Evolutionary conservation across 2,329 filamentous ascomycete species (phyloP), one percentile per base, ranked within the genome.

Genomic region (Juglanconis oblonga): DNA sequence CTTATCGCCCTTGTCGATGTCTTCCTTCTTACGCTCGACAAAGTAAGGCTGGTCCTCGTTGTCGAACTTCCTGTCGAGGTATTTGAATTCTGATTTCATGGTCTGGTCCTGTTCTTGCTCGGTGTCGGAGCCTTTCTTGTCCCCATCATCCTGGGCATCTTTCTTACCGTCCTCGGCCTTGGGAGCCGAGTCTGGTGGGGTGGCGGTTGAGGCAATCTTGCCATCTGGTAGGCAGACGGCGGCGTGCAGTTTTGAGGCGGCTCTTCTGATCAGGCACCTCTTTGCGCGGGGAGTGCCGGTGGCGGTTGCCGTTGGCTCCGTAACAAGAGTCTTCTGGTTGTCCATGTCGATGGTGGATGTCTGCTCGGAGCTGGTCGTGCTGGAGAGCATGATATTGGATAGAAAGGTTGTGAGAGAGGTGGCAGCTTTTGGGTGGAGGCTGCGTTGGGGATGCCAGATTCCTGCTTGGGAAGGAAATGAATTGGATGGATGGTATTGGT

Each of bases 21-120:
- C 69, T 40, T 64, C 71, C 51, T 69, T 67, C 52, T 67, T 67
- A 13, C 69, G 69, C 60, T 73, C 72, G 33, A 64, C 62, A 51
- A 72, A 66, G 48, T 68, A 70, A 8, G 57, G 57, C 17, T 65
- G 64, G 5, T 68, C 67, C 58, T 70, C 67, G 40, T 65, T 66
- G 51, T 70, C 71, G 57, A 66, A 70, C 29, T 68, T 70, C 51
- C 67, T 69, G 51, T 73, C 71, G 14, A 73, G 68, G 52, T 73
- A 68, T 60, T 72, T 72, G 56, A 73, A 65, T 56, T 70, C 67
- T 17, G 65, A 52, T 36, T 65, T 67, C 68, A 70, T 70, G 24
- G 67, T 67, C 9, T 67, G 64, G 49, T 69, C 64, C 36, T 68
- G 8, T 11, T 45, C 44, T 29, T 24, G n/a, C 13, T 66, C 62